Evolutionary conservation across 345 rosid genomes (phyloP), one percentile per base, ranked within the genome.

Genomic region (Eucalyptus curtisii): DNA sequence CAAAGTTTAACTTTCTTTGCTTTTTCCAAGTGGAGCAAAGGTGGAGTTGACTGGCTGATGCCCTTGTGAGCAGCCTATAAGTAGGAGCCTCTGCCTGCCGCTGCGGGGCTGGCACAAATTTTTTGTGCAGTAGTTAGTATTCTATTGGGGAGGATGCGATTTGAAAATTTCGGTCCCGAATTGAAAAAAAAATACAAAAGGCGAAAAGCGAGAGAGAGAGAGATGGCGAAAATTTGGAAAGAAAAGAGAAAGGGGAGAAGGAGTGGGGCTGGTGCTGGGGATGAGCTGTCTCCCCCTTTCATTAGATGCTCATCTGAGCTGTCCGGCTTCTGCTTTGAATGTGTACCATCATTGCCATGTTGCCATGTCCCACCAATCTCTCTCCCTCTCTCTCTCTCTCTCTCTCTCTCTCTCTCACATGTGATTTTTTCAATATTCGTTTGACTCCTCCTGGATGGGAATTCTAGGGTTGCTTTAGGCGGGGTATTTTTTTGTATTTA

Each of bases 281-380:
- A 86, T 89, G 91, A 89, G 90, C 81, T 91, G 92, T 91, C 92
- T 25, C 52, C 64, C 57, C 66, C 30, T 25, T 86, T 87, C 88
- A 89, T 47, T 19, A 42, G 92, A 88, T 59, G 92, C 87, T 81
- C 66, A 19, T 82, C 88, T 86, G 88, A 86, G 92, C 91, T 88
- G 89, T 53, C 52, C 37, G 81, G 81, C 81, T 71, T 85, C 81
- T 79, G 89, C 80, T 89, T 79, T 76, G 59, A 86, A 88, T 89
- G 88, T 52, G 81, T 64, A 33, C 89, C 89, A 86, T 82, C 30
- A 86, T 89, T 86, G 87, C 86, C 88, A 88, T 57, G 82, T 64
- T 88, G 53, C 27, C 87, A 16, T 88, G 87, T 40, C 90, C 91
- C 86, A 19, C 81, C 89, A 80, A 30, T 14, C 22, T 25, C 86